Base-by-base conservation (phyloP, 2,329 filamentous ascomycete species). In the Pseudopithomyces chartarum region DNA sequence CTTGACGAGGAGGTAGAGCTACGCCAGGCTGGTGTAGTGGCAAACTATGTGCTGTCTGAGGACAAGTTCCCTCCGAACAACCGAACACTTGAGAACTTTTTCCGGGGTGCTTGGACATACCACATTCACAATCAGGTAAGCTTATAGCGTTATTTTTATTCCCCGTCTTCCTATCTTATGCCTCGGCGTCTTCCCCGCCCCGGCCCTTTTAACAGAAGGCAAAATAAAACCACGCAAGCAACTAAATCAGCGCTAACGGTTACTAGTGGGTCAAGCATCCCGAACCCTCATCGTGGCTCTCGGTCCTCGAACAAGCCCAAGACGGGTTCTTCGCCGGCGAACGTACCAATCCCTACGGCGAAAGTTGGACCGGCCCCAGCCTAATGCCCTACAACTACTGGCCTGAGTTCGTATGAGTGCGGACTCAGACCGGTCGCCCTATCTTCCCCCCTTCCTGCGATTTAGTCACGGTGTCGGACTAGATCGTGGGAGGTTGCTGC, bases 81-180 rank as follows among this genome's bases (percentile, higher is more conserved):
- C 63, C 77, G 83, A 38, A 84, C 81, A 0, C 55, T 85, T 46
- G 80, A 83, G 64, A 81, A 84, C 62, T 85, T 85, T 70, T 84
- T 85, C 73, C 75, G 79, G 6, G 83, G 83, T 1, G 80, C 81
- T 20, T 85, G 81, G 81, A 84, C 81, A 26, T 85, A 85, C 65
- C 83, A 85, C 65, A 80, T 84, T 57, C 82, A 85, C 64, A 85
- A 85, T 60, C 82, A 84, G 74, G 81, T 83, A 70, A 70, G 78
- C 69, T 58, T 39, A 26, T n/a, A 39, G 48, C 39, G 15, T 10
- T 5, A 5, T 8, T 29, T 8, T 4, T 29, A 29, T 29, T 23
- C 36, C 39, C 36, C 19, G 12, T 38, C 8, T 15, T 33, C 40
- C 45, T 38, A 39, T 22, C 11, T 23, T 20, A 15, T 8, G 22